Evolutionary conservation across 805 yeast genomes (phyloP).

Genomic region (Lipomyces spencermartinsiae): DNA sequence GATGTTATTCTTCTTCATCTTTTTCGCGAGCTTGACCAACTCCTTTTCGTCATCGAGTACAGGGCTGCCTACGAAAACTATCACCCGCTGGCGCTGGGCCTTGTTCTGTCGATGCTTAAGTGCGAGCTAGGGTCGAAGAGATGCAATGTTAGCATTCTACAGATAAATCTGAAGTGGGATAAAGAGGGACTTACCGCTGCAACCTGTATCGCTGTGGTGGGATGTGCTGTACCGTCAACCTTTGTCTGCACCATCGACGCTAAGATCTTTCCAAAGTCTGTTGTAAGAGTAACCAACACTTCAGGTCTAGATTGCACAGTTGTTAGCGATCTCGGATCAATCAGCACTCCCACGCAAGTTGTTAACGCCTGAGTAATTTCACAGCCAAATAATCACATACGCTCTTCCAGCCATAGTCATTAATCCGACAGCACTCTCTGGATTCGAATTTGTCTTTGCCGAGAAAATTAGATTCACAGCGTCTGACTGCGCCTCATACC

Average conservation of each 20-base stretch:
- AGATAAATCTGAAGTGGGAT: neutral
- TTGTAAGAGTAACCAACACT: constrained; percentile 86
- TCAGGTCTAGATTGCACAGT: constrained; percentile 62
- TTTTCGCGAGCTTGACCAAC: constrained; percentile 83
- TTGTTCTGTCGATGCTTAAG: constrained; percentile 95
- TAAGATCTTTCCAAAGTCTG: constrained; percentile 83
- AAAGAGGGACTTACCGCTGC: constrained; percentile 58
- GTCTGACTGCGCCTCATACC: constrained; percentile 92
- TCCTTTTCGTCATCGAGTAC: constrained; percentile 70
- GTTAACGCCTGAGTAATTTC: neutral
- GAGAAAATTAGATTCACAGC: constrained; percentile 87
- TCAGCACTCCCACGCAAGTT: no score
- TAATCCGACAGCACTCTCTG: constrained; percentile 92
- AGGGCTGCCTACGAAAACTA: constrained; percentile 90
- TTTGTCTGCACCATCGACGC: constrained; percentile 80
- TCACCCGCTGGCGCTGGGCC: constrained; percentile 86
- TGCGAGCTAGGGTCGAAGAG: constrained; percentile 56
- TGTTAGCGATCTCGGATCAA: constrained; percentile 1
- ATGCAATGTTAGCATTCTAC: neutral
- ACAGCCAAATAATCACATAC: constrained; percentile 19
- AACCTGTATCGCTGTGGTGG: constrained; percentile 86
- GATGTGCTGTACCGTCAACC: constrained; percentile 70
- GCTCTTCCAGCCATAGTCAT: constrained; percentile 81
- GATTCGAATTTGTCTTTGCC: constrained; percentile 84
- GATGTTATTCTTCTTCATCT: constrained; percentile 89